Base-by-base conservation (phyloP, 805 yeast genomes). In the Wickerhamomyces strasburgensis region DNA sequence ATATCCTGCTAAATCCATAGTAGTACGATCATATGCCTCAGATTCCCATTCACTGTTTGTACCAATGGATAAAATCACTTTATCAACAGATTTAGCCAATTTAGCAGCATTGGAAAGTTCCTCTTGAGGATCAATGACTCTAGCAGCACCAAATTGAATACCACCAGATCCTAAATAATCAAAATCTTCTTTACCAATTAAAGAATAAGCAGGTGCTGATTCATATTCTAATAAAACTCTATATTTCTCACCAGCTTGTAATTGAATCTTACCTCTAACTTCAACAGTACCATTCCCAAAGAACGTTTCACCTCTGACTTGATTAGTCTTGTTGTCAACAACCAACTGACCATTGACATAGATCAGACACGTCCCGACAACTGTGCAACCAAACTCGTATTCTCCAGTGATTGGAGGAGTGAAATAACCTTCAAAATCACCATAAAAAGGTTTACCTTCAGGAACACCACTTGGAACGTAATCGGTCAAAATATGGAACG, bases 1-100 rank as follows among this genome's bases (percentile, higher is more conserved):
- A 33, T 51, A 48, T 11, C 71, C 69, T 27, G 83, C 83, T 29
- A 75, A 60, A 30, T 67, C 67, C 73, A 78, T 67, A 50, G 60
- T 40, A 9, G 54, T 52, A 48, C 83, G 61, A 52, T 78, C 84
- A 44, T 63, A 70, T 19, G 82, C 80, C 56, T 78, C 84, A 18
- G 75, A 60, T 53, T 78, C 84, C 73, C 76, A 76, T 30, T 74
- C 80, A 29, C 61, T 59, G 41, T 71, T 65, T 37, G 73, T 61
- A 29, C 83, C 82, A 40, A 70, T 58, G 39, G 65, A 58, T 34
- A 76, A 46, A 19, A 75, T 51, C 16, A 73, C 80, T 49, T 72
- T 74, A 45, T 76, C 82, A 13, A 58, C 74, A 2, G 48, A 24
- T 39, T 64, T 61, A 21, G 84, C 82, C 28, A 68, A 40, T 8